Base-by-base conservation (phyloP, 345 rosid species). In the Lepidium sativum region DNA sequence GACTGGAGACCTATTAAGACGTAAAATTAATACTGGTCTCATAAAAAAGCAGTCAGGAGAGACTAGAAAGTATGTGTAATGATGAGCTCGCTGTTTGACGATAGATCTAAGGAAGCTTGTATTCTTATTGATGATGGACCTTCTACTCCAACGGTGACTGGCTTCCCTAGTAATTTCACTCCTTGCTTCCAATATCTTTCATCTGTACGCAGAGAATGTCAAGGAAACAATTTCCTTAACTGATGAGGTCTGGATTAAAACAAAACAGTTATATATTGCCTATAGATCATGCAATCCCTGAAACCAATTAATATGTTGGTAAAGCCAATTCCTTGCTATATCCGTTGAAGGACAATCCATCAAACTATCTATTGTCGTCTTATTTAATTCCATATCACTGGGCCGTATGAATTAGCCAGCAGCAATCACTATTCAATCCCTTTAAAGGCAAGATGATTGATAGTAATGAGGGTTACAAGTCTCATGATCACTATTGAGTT, bases 171-270 rank as follows among this genome's bases (percentile, higher is more conserved):
- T 69, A 88, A 95, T 77, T 83, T 91, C 72, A 90, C 92, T 64
- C 96, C 99, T 86, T 90, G 96, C 77, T 90, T 94, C 95, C 91
- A 81, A 27, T 70, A 79, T 71, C 90, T 90, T 41, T 78, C 66
- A 60, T 79, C 95, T 92, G 81, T 17, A 71, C 9, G 57, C 40
- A 62, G 43, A 37, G 13, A 47, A 27, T 29, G 37, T 48, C 21
- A 39, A 48, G 14, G 48, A 37, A 37, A 60, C 7, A 5, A 44
- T 29, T 49, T 51, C 10, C 48, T 52, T 18, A n/a, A 29, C 25
- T 56, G 48, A 43, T 44, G 9, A 44, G 14, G 35, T 32, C 5
- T 42, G 20, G 17, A 38, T 18, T 9, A 1, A 20, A 59, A 58
- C 12, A 58, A 29, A 48, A 39, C 20, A n/a, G 51, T 29, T n/a